Evolutionary conservation across 805 yeast species (phyloP), one percentile per base, ranked within the genome.

Genomic region (Zygosaccharomyces bisporus): DNA sequence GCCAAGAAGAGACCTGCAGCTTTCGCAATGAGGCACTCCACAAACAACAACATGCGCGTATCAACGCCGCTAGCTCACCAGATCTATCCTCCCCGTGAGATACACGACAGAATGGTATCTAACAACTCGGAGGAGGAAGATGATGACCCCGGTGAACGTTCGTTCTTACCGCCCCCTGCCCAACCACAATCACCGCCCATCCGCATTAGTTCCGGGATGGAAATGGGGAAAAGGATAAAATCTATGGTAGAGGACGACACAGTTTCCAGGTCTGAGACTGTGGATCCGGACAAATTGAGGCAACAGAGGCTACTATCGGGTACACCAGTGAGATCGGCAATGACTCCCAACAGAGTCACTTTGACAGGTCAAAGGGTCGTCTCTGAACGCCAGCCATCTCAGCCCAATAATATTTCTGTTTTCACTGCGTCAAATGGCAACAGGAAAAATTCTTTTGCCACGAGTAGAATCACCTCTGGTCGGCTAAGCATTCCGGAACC

Each of bases 401-500:
- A 50, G 19, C 44, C 44, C 17, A 38, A 38, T 41, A 41, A 30
- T 40, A 49, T 47, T 29, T 46, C 53, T 12, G 45, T 52, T 8
- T 55, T 54, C 27, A 44, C 55, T 5, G 25, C 44, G 24, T 34
- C 47, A 6, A 42, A 24, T 21, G 13, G 31, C 31, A 50, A 37
- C 32, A 43, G 41, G n/a, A 41, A 21, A 30, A 46, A 52, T 6
- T 52, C 53, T 23, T 38, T 52, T 6, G 40, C 53, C 6, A 51
- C 57, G 13, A 50, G 67, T 39, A 64, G 75, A 55, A 69, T 70
- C 37, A 67, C 72, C 1, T 69, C 74, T 1, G 75, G 75, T 10
- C 70, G 68, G 70, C 54, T 71, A 17, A 56, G 69, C 10, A 69
- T 67, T 18, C 75, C 75, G 2, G 74, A 70, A 48, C 74, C 74